These are phyloP conservation scores for Physcomitrium patens DNA, from an alignment of 225 moss, liverwort and hornwort species.

Conservation along the genomic window DNA sequence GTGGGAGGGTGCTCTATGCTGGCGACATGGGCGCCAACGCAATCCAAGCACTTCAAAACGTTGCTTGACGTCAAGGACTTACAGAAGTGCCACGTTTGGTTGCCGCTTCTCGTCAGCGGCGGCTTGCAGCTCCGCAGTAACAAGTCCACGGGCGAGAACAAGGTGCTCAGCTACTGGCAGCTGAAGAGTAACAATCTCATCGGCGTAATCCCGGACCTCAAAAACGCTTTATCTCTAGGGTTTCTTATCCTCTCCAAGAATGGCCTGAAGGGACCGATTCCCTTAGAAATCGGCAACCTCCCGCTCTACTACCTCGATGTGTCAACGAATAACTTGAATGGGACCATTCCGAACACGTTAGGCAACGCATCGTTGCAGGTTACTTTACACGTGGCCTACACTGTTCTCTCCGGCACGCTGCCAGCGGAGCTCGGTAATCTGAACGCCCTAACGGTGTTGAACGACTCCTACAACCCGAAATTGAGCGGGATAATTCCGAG, in stretches of 20 bases:
- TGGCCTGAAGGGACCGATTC: slow-evolving; percentile 57
- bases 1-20: slow-evolving; percentile 51
- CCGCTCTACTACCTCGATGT: slow-evolving; percentile 68
- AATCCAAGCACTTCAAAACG: slow-evolving; percentile 49
- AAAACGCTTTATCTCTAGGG: slow-evolving; percentile 39
- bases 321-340: slow-evolving; percentile 56
- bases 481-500: slow-evolving; percentile 60
- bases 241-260: slow-evolving; percentile 66
- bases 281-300: slow-evolving; percentile 47
- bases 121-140: slow-evolving; percentile 41
- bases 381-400: slow-evolving; percentile 63
- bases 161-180: slow-evolving; percentile 73
- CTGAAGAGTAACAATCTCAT: slow-evolving; percentile 55
- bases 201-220: slow-evolving; percentile 59
- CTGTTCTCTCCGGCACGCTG: slow-evolving; percentile 57
- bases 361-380: slow-evolving; percentile 49
- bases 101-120: slow-evolving; percentile 61
- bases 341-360: slow-evolving; percentile 55
- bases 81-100: slow-evolving; percentile 57
- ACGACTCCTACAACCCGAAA: slow-evolving; percentile 66
- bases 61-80: slow-evolving; percentile 40
- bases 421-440: slow-evolving; percentile 55
- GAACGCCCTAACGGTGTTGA: slow-evolving; percentile 53
- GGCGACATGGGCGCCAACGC: slow-evolving; percentile 71
- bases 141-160: slow-evolving; percentile 31